Base-by-base conservation (phyloP, 192 early-diverging fungal species). In the Umbelopsis isabellina region DNA sequence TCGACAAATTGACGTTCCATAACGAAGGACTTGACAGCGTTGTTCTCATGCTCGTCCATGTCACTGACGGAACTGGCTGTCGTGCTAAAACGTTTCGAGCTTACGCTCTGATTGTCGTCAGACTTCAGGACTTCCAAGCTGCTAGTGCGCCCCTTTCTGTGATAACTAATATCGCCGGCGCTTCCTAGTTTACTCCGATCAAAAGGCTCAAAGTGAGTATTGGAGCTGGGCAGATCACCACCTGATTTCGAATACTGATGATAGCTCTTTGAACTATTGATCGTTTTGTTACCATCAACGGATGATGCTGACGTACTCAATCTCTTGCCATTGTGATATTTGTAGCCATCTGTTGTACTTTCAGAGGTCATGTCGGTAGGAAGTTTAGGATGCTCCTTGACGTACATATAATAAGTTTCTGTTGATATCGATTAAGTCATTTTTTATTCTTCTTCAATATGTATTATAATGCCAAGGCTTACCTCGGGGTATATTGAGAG, bases 401-500 rank as follows among this genome's bases (percentile, higher is more conserved):
- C 55, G 33, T 61, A 61, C 55, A 61, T 61, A n/a, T 61, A 61
- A 61, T 35, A 61, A 12, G 55, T 61, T 18, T 61, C 55, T 61
- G 55, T 61, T 52, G 27, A 16, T 13, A 37, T 33, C 1, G 10
- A 61, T 5, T 55, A n/a, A 61, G 55, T 55, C 12, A 35, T n/a
- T 0, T 0, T 30, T 30, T 2, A 30, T 30, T 30, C 27, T 30
- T 30, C 27, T 3, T 30, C n/a, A 30, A 30, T 30, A 3, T 30
- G 27, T 30, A 30, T 30, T 2, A 30, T 30, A 3, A 30, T 30
- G 27, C 3, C 15, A 1, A 3, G 9, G 23, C 64, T 33, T 68
- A 73, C 73, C 77, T 72, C 75, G 72, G 18, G 70, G 33, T 52
- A 81, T 67, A 64, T 72, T 44, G 16, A 78, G 49, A 23, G 71